Evolutionary conservation across 2,329 filamentous ascomycete species (phyloP).

Genomic region (Sarocladium oryzae): DNA sequence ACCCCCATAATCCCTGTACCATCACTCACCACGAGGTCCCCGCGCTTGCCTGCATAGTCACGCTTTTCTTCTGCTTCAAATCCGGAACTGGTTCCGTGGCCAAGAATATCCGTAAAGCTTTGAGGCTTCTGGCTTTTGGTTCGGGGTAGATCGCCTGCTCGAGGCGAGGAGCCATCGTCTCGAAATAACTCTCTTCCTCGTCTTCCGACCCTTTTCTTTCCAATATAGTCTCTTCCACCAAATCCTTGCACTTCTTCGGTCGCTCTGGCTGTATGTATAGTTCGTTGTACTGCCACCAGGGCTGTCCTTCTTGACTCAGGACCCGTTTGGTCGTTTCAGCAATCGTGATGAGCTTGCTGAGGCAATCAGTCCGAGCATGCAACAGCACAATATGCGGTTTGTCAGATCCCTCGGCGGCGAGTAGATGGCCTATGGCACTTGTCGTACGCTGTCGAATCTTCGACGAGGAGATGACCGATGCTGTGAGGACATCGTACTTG

Average conservation of each 20-base stretch:
- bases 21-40: not conserved
- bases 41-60: slow-evolving; percentile 41
- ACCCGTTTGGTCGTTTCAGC: slow-evolving; percentile 58
- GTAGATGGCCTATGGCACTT: slow-evolving; percentile 38
- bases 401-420: slow-evolving; percentile 13
- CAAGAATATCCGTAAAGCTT: slow-evolving; percentile 56
- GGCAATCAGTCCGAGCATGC: slow-evolving; percentile 43
- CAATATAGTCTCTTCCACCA: slow-evolving; percentile 39
- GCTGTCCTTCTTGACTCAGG: slow-evolving; percentile 37
- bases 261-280: slow-evolving; percentile 39
- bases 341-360: slow-evolving; percentile 62
- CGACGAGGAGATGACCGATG: slow-evolving; percentile 53
- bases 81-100: slow-evolving; percentile 47
- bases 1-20: not conserved
- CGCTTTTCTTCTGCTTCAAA: slow-evolving; percentile 41
- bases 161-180: slow-evolving; percentile 50
- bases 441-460: slow-evolving; percentile 50
- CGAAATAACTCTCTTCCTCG: slow-evolving; percentile 41
- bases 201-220: slow-evolving; percentile 14
- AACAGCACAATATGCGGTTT: slow-evolving; percentile 36
- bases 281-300: slow-evolving; percentile 53
- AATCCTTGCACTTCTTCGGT: slow-evolving; percentile 22
- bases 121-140: slow-evolving; percentile 37
- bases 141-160: slow-evolving; percentile 44
- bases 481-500: slow-evolving; percentile 43